Evolutionary conservation across 1,139 yeast genomes (phyloP).

Genomic region (Entelexis paramagnoliae): DNA sequence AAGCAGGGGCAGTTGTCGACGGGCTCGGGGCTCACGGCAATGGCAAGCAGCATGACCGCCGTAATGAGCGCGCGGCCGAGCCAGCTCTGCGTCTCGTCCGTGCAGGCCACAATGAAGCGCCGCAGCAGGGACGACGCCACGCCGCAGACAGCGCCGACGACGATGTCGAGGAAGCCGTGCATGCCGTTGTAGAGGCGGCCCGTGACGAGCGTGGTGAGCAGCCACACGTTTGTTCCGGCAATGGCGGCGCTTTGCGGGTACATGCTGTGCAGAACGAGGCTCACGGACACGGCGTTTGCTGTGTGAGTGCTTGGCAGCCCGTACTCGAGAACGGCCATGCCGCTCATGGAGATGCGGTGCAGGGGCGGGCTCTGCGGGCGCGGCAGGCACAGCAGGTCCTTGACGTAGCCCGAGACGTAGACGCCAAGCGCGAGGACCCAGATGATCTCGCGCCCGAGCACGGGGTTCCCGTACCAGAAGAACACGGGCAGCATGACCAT

Average conservation of each 20-base stretch:
- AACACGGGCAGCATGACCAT: constrained; percentile 80
- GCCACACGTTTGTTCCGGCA: constrained; percentile 30
- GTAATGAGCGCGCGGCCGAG: constrained; percentile 33
- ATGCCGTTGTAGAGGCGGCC: constrained; percentile 93
- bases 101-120: constrained; percentile 20
- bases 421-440: constrained; percentile 78
- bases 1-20: constrained; percentile 93
- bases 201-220: constrained; percentile 55
- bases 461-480: constrained; percentile 66
- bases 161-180: constrained; percentile 84
- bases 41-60: constrained; percentile 36
- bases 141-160: constrained; percentile 60
- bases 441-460: constrained; percentile 53
- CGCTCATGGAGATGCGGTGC: constrained; percentile 78
- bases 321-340: constrained; percentile 82
- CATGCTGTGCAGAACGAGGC: constrained; percentile 37
- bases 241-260: constrained; percentile 8
- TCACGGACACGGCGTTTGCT: constrained; percentile 82
- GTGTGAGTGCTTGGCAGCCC: constrained; percentile 93
- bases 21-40: constrained; percentile 61
- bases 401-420: constrained; percentile 61
- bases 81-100: constrained; percentile 3
- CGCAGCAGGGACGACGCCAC: constrained; percentile 27
- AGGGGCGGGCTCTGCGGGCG: constrained; percentile 89
- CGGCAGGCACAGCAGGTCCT: constrained; percentile 82